Percentiles rank a stretch among this genome's conserved stretches.
Conservation (phyloP, 164 flowering plant species). For the Sedum album region DNA sequence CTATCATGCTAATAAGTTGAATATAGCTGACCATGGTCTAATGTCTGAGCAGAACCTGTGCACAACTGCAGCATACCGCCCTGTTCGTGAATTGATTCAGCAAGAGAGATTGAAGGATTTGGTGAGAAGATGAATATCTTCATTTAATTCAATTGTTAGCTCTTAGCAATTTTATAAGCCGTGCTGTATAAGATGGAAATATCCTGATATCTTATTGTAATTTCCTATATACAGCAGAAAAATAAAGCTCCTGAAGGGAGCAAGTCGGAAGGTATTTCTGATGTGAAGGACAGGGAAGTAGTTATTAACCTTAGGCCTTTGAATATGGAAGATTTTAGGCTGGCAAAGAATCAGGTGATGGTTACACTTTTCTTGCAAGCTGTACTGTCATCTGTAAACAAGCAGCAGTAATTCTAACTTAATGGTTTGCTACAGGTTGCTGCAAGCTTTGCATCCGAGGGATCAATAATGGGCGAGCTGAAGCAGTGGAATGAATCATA, state of each 20-base stretch:
- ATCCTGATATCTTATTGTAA: neutral
- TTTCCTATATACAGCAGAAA: constrained; percentile 19
- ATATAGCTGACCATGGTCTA: constrained; percentile 1
- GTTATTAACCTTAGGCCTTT: constrained; percentile 39
- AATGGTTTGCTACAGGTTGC: constrained; percentile 56
- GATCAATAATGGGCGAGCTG: constrained; percentile 69
- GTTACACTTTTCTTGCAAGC: neutral
- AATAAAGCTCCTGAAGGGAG: constrained; percentile 22
- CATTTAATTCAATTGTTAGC: neutral
- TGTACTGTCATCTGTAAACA: constrained; percentile 59
- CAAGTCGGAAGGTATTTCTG: constrained; percentile 13
- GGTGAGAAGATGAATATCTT: constrained; percentile 17
- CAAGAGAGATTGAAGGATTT: constrained; percentile 52
- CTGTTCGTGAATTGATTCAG: constrained; percentile 60
- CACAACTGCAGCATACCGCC: constrained; percentile 68
- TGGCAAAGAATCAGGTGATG: constrained; percentile 49
- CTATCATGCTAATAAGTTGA: too few relatives aligned
- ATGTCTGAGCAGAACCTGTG: constrained; percentile 43
- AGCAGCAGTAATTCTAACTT: neutral
- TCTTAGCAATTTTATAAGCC: neutral
- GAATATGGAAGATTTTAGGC: constrained; percentile 40
- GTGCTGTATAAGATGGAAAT: neutral
- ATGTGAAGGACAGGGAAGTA: constrained; percentile 16
- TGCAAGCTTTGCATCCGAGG: constrained; percentile 81
- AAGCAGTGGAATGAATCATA: constrained; percentile 91